Conservation (phyloP, 495 filamentous ascomycete genomes). For the Apiosordaria backusii region DNA sequence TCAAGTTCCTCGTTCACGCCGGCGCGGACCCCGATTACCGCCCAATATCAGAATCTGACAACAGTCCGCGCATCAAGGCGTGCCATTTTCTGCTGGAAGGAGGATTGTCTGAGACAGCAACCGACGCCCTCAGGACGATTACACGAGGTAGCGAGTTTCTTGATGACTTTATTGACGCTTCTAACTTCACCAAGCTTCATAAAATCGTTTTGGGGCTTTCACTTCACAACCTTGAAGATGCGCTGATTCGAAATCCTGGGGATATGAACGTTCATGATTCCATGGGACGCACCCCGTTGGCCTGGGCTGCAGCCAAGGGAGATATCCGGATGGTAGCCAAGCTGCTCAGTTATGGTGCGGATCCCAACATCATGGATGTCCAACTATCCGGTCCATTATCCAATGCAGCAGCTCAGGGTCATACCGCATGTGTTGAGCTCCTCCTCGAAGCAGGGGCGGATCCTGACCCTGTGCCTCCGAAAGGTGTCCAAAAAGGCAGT, state of each 20-base stretch:
- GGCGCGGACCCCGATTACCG: slow-evolving; percentile 5
- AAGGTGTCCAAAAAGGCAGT: slow-evolving; percentile 8
- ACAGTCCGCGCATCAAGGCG: slow-evolving; percentile 4
- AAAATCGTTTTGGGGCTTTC: background rate
- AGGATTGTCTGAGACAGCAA: background rate
- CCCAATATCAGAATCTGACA: background rate
- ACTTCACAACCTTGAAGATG: background rate
- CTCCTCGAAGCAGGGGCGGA: slow-evolving; percentile 16
- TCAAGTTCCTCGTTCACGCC: background rate
- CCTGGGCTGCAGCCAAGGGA: slow-evolving; percentile 12
- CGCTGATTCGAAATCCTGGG: background rate
- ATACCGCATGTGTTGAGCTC: slow-evolving; percentile 13
- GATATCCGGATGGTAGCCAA: slow-evolving; percentile 10
- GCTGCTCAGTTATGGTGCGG: slow-evolving; percentile 16
- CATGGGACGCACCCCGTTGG: slow-evolving; percentile 12
- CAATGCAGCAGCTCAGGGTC: slow-evolving; percentile 9
- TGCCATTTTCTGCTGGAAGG: slow-evolving; percentile 1
- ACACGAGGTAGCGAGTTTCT: background rate
- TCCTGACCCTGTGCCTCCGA: slow-evolving; percentile 11
- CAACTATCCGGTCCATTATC: slow-evolving; percentile 6
- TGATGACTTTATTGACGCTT: background rate
- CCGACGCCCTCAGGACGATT: background rate
- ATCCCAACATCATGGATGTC: slow-evolving; percentile 16
- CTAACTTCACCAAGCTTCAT: slow-evolving; percentile 1
- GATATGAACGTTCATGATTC: background rate